phyloP scores from a whole-genome alignment of 345 rosid species.

The Lepidium didymum region DNA sequence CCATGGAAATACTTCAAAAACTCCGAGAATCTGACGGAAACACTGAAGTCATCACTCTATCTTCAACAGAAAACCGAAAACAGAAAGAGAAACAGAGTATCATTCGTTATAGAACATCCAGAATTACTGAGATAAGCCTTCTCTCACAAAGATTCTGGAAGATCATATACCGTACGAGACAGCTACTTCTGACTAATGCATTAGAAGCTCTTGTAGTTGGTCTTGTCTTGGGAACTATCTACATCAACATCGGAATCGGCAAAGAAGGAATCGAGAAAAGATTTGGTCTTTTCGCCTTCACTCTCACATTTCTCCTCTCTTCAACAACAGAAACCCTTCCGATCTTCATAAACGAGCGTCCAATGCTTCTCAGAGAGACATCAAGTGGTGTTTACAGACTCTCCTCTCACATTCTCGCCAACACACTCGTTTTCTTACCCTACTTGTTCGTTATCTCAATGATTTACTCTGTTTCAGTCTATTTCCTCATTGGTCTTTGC shows the following conservation, averaged over 20 bases:
- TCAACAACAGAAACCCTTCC: constrained; percentile 93
- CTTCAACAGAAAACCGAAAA: not conserved
- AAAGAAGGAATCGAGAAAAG: constrained; percentile 75
- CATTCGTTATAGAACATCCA: constrained; percentile 45
- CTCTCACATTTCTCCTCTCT: constrained; percentile 90
- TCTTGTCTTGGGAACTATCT: constrained; percentile 82
- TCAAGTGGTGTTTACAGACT: constrained; percentile 80
- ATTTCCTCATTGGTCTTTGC: constrained; percentile 86
- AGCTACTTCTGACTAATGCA: constrained; percentile 73
- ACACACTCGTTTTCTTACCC: constrained; percentile 81
- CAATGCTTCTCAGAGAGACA: constrained; percentile 66
- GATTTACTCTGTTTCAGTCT: constrained; percentile 61
- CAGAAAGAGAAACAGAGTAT: not conserved
- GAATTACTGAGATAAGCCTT: constrained; percentile 51
- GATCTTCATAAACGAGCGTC: constrained; percentile 84
- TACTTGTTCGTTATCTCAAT: constrained; percentile 58
- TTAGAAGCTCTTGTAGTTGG: constrained; percentile 86
- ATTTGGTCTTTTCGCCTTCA: constrained; percentile 86
- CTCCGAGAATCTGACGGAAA: constrained; percentile 32
- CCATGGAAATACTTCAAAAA: constrained; percentile 78
- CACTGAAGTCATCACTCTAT: constrained; percentile 15
- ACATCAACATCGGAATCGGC: constrained; percentile 62
- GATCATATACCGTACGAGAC: constrained; percentile 79
- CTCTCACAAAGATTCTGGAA: constrained; percentile 63
- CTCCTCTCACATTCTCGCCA: constrained; percentile 76